Conservation (phyloP, 805 yeast species). For the Candida sphagnicola region DNA sequence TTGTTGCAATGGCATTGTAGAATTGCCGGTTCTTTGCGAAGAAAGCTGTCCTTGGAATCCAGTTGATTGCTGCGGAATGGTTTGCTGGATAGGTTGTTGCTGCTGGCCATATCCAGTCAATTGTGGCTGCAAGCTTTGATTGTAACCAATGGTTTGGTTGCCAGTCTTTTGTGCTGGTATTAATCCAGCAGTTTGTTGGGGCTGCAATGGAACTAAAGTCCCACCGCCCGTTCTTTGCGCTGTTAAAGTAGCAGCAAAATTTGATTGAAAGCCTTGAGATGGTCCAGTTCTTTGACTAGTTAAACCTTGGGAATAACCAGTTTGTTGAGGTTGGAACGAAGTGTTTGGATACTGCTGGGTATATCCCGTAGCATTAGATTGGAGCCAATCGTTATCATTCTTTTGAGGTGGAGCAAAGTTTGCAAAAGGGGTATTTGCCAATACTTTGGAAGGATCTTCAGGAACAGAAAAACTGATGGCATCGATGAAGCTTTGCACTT, state of each 20-base stretch:
- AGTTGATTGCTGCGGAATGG: conserved; percentile 13
- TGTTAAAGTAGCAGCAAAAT: conserved; percentile 16
- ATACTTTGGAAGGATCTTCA: conserved; percentile 43
- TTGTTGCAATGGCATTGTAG: conserved; percentile 17
- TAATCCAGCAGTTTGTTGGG: conserved; percentile 69
- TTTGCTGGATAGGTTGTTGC: conserved; percentile 9
- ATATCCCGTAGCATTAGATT: conserved; percentile 30
- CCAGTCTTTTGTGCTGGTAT: conserved; percentile 46
- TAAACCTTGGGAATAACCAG: conserved; percentile 12
- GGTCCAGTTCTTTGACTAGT: conserved; percentile 43
- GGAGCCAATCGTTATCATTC: conserved; percentile 23
- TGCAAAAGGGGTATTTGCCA: conserved; percentile 45
- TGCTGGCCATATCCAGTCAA: conserved; percentile 12
- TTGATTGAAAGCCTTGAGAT: conserved; percentile 6
- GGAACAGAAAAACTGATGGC: conserved; percentile 78
- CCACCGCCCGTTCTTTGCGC: conserved; percentile 47
- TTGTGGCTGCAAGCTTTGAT: conserved; percentile 17
- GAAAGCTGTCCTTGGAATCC: conserved; percentile 19
- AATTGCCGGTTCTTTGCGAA: conserved; percentile 9
- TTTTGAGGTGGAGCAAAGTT: conserved; percentile 15
- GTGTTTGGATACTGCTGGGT: conserved; percentile 13
- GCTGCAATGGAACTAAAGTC: conserved; percentile 44
- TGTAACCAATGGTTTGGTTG: conserved; percentile 20
- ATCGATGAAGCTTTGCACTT: conserved; percentile 86
- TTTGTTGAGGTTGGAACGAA: conserved; percentile 36